Evolutionary conservation across 2,329 filamentous ascomycete species (phyloP).

Genomic region (Pseudogymnoascus sp.): DNA sequence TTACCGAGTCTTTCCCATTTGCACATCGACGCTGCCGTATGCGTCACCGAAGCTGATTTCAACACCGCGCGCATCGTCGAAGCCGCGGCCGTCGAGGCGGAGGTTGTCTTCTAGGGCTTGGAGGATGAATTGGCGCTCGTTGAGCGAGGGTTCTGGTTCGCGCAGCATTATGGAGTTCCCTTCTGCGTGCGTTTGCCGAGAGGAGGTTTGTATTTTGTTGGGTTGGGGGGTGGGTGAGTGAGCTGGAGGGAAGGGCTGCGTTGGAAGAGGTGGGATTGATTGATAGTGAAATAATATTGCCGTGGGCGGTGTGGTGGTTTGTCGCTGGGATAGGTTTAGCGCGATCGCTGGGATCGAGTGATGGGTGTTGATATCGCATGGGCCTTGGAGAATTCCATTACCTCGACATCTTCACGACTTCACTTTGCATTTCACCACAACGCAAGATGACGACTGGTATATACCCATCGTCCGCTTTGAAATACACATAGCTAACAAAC

Average conservation of each 20-base stretch:
- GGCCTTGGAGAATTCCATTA: background rate
- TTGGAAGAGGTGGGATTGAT: background rate
- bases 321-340: constrained; percentile 1
- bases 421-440: background rate
- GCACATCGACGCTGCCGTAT: constrained; percentile 81
- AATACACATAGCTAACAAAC: background rate
- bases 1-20: constrained; percentile 83
- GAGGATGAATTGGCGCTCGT: constrained; percentile 79
- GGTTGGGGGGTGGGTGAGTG: background rate
- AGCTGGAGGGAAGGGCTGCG: background rate
- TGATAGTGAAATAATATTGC: background rate
- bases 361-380: background rate
- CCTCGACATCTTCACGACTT: constrained; percentile 12
- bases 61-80: constrained; percentile 72
- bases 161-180: constrained; percentile 59
- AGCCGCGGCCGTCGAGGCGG: constrained; percentile 73
- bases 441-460: constrained; percentile 45
- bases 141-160: constrained; percentile 82
- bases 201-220: background rate
- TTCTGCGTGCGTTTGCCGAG: too few species aligned
- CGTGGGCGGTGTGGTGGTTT: background rate
- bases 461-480: background rate
- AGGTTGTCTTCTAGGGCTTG: constrained; percentile 74
- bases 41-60: constrained; percentile 80
- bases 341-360: background rate